Base-by-base conservation (phyloP, 2,329 filamentous ascomycete genomes). In the Fonsecaea multimorphosa region DNA sequence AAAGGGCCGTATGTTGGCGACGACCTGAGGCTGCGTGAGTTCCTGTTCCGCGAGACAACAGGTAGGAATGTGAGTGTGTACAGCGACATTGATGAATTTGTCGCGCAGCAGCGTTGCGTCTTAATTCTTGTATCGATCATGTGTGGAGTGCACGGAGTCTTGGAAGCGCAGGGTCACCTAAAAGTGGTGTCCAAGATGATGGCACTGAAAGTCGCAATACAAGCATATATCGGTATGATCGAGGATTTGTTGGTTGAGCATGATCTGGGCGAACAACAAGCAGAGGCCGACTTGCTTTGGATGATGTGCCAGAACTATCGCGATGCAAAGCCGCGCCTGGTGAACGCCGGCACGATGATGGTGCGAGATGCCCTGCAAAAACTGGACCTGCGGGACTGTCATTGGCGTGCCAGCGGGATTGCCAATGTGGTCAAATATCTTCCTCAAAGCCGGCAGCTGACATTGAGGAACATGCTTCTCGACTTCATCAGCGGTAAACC, bases 221-320 rank as follows among this genome's bases (percentile, higher is more conserved):
- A 44, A 34, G 65, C 54, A 11, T 67, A 67, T 14, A 36, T 36
- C n/a, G 36, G 8, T 24, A 58, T 29, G 22, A 53, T 67, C 40
- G 65, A 67, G 51, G 58, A 36, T 6, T 38, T 58, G 54, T 58
- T 67, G 34, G 49, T 65, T 24, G 58, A 67, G 19, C 61, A 64
- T 46, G 61, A 62, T 44, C 29, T 67, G n/a, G 65, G 54, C n/a
- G 19, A 54, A 32, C 54, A 58, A 22, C 44, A 67, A 24, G 63
- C 65, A 1, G 52, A 57, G 22, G 58, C 65, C 36, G 65, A 67
- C 27, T 12, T 67, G 40, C 58, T 67, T 19, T 67, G 65, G 65
- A 65, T 67, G 38, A 67, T 67, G 62, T 54, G 64, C 19, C 61
- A 67, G 34, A 65, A 67, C 24, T 67, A 64, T 24, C 53, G 65